Evolutionary conservation across 805 yeast species (phyloP).

Genomic region (Candida dajiaensis): DNA sequence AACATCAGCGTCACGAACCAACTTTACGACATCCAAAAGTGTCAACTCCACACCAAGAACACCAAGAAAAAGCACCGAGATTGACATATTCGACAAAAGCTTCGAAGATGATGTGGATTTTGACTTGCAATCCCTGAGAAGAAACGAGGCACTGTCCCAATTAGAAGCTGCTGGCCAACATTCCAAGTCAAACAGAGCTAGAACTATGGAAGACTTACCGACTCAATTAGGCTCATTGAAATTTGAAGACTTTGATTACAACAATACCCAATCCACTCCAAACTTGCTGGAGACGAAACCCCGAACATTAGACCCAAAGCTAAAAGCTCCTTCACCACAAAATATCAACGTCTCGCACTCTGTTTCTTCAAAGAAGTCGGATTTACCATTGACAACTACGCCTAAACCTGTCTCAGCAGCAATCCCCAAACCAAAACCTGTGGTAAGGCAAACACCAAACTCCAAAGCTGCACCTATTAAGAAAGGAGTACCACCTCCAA

Average conservation of each 20-base stretch:
- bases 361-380: neutral
- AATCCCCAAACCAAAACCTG: neutral
- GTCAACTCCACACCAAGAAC: neutral
- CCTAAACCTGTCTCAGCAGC: neutral
- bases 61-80: slow-evolving; percentile 8
- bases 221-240: neutral
- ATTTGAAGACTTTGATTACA: slow-evolving; percentile 4
- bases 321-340: neutral
- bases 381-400: neutral
- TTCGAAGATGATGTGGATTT: slow-evolving; percentile 20
- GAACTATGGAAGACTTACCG: neutral
- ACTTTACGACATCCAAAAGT: neutral
- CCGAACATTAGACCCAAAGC: neutral
- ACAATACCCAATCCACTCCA: neutral
- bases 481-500: neutral
- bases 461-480: neutral
- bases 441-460: neutral
- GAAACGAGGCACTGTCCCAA: slow-evolving; percentile 22
- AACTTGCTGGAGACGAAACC: neutral
- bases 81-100: slow-evolving; percentile 20
- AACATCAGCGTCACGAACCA: neutral
- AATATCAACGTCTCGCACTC: neutral
- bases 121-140: slow-evolving; percentile 13
- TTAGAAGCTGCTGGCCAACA: slow-evolving; percentile 21
- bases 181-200: slow-evolving; percentile 15